Evolutionary conservation across 352 stramenopile species (phyloP).

Genomic region (Phytophthora nicotianae): DNA sequence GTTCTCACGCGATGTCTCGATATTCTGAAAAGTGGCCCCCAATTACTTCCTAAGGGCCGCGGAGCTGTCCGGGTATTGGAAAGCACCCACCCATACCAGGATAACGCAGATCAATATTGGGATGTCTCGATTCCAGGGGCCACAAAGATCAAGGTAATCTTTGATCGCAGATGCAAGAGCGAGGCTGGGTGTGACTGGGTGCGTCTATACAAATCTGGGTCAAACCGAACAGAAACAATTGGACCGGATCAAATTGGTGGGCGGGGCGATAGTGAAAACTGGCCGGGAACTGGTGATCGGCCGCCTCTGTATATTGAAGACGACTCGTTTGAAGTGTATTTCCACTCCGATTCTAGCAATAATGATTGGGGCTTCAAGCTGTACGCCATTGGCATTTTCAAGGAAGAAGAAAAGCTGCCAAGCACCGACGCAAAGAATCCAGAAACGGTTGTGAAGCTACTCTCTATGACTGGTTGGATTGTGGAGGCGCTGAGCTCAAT

Average conservation of each 20-base stretch:
- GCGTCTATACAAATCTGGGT: constrained; percentile 67
- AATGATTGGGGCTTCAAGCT: constrained; percentile 93
- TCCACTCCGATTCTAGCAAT: constrained; percentile 80
- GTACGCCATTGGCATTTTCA: constrained; percentile 71
- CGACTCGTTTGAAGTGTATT: constrained; percentile 80
- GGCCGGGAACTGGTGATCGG: constrained; percentile 67
- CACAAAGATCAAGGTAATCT: constrained; percentile 66
- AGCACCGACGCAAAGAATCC: background rate
- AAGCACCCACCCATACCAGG: constrained; percentile 72
- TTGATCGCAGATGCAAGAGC: constrained; percentile 75
- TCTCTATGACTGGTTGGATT: constrained; percentile 49
- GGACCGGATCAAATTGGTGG: constrained; percentile 71
- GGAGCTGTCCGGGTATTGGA: constrained; percentile 63
- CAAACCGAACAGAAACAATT: constrained; percentile 48
- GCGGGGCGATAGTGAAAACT: constrained; percentile 73
- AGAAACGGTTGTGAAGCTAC: constrained; percentile 30
- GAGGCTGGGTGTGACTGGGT: constrained; percentile 72
- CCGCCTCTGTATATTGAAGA: constrained; percentile 74
- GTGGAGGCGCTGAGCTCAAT: constrained; percentile 35
- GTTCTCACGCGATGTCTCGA: constrained; percentile 43
- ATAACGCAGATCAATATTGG: constrained; percentile 76
- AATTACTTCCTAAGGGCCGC: constrained; percentile 45
- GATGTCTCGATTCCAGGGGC: constrained; percentile 70
- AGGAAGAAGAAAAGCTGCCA: constrained; percentile 27
- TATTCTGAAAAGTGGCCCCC: constrained; percentile 30